These are phyloP conservation scores for Hypomontagnella monticulosa DNA, from an alignment of 495 filamentous ascomycete species.

Conservation along the genomic window DNA sequence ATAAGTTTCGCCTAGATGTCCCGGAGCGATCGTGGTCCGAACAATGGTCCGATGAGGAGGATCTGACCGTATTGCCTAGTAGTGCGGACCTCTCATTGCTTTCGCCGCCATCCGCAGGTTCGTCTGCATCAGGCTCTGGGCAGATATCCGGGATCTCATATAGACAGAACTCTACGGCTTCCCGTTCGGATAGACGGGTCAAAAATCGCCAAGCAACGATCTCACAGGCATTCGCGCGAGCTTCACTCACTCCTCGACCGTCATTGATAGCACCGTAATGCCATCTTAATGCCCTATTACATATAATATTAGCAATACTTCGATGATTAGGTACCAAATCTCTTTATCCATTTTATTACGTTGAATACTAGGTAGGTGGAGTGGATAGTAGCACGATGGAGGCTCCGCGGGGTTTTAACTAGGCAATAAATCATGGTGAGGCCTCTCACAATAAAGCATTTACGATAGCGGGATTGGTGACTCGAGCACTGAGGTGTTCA, in stretches of 20 bases:
- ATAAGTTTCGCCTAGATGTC: slow-evolving; percentile 44
- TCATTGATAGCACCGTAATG: slow-evolving; percentile 72
- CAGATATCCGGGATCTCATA: slow-evolving; percentile 71
- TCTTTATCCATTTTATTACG: slow-evolving; percentile 2
- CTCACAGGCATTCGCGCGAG: slow-evolving; percentile 86
- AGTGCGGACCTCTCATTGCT: slow-evolving; percentile 55
- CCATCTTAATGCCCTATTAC: slow-evolving; percentile 77
- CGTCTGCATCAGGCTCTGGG: slow-evolving; percentile 23
- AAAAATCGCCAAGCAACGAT: slow-evolving; percentile 92
- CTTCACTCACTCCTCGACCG: slow-evolving; percentile 76
- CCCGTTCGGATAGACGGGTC: slow-evolving; percentile 77
- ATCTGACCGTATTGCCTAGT: slow-evolving; percentile 31
- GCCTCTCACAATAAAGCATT: slow-evolving; percentile 77
- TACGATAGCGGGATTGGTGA: slow-evolving; percentile 78
- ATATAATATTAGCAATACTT: slow-evolving; percentile 7
- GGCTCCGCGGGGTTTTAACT: not conserved
- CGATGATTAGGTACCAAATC: not conserved
- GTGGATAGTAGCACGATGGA: too few relatives aligned
- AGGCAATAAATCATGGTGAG: not conserved
- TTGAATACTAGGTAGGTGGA: not conserved
- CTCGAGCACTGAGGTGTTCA: slow-evolving; percentile 68
- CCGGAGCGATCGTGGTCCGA: slow-evolving; percentile 33
- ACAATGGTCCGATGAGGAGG: slow-evolving; percentile 36
- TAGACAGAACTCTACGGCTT: slow-evolving; percentile 85
- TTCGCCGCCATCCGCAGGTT: slow-evolving; percentile 40